Base-by-base conservation (phyloP, 495 filamentous ascomycete species). In the Aspergillus carlsbadensis region DNA sequence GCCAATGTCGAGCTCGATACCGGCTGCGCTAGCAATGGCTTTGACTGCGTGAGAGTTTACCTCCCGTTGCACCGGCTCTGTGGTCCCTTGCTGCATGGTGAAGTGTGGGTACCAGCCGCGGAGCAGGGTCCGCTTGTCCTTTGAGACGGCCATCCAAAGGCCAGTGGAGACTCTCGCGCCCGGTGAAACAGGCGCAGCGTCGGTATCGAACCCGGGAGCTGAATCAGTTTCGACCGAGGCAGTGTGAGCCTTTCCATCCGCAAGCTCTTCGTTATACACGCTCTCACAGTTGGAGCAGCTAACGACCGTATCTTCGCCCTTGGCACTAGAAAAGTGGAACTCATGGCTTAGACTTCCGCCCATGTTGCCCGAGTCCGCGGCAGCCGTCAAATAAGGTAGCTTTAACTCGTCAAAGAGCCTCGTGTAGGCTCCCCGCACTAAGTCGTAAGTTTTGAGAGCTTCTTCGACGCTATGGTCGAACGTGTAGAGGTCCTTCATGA, bases 401-500 rank as follows among this genome's bases (percentile, higher is more conserved):
- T 86, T 90, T 17, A 98, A 75, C 56, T 96, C 90, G 37, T 88
- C 70, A 58, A 98, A 96, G 24, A 98, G 76, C 6, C 74, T 71
- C 17, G 71, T 72, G 68, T 98, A 98, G 14, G 85, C 87, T 24
- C 65, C 65, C 35, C 85, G 79, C 5, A 96, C 92, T 17, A 81
- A 68, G 5, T 82, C 60, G 61, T 98, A 98, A 2, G 94, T 96
- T 41, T 84, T 73, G 2, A 90, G 70, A 0, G 94, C 94, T 6
- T 81, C 70, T 20, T 82, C 65, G 2, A 79, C 63, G 35, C 72
- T 87, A 52, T 77, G 73, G 70, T 98, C 94, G 62, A 98, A 98
- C 0, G 95, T 98, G 65, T 98, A 98, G 1, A 98, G 82, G 69
- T 98, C 94, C 72, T 98, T 98, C 94, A 98, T 98, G 52, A 91